Evolutionary conservation across 495 filamentous ascomycete species (phyloP), one percentile per base, ranked within the genome.

Genomic region (Stereocaulon alpinum): DNA sequence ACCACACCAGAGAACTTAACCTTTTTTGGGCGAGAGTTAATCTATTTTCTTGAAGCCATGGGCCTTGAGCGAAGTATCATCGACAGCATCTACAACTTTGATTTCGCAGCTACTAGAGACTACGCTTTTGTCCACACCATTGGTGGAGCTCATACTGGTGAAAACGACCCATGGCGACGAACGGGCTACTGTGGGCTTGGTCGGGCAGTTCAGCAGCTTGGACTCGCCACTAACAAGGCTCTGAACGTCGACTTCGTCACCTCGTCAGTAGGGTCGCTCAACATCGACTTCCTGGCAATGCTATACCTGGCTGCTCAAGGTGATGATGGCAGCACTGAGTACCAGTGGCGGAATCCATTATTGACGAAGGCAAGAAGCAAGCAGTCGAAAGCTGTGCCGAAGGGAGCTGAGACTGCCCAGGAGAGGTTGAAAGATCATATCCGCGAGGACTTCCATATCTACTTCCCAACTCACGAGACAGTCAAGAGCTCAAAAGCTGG

Each of bases 51-150:
- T 3, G 71, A 75, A 32, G 84, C 87, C 4, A 82, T 82, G 67
- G 82, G 81, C 3, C 62, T 95, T 3, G 74, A 84, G n/a, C 70
- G 80, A 10, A 78, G 74, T 20, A 73, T 91, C 6, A 70, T 86
- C 47, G 64, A 65, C 37, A 89, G 77, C 56, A 74, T 83, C 40
- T 75, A 71, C 11, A 80, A 77, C 11, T 96, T 89, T 70, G 88
- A 96, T 64, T 95, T 91, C 64, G 75, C 74, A 0, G 75, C 79
- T 56, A 93, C 90, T 1, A 64, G 69, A 0, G 72, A 79, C 6
- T 77, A 89, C 57, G 83, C 76, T n/a, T 95, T 96, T 67, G 82
- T 95, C 6, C 88, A 95, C 58, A 83, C 86, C 2, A 86, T 94
- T 61, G 82, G 83, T 32, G 83, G 83, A 27, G 65, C 73, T 3